Base-by-base conservation (phyloP, 2,329 filamentous ascomycete genomes). In the Claviceps paspali region DNA sequence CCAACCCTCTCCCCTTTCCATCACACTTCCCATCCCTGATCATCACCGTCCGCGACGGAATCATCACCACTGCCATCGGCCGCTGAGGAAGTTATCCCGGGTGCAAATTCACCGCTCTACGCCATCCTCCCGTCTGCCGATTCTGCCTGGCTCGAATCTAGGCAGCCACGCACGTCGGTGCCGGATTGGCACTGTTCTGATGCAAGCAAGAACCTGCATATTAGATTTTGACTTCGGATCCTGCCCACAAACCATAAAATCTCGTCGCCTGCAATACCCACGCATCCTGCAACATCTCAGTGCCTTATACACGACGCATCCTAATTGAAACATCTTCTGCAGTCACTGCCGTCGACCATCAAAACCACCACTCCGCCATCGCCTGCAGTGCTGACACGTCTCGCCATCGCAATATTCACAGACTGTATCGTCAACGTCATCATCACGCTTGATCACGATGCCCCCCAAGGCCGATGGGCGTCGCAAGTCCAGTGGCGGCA, bases 401-500 rank as follows among this genome's bases (percentile, higher is more conserved):
- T 29, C 29, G 14, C 12, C 35, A 29, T 24, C 22, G 23, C 21
- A 28, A 15, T 12, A n/a, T 14, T 19, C n/a, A 6, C n/a, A 8
- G 15, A 32, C 30, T 32, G 19, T 14, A 31, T 19, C 29, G n/a
- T 10, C 28, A 29, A 15, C 12, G 11, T 17, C 35, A 29, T 26
- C 19, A 33, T 18, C 36, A 32, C 7, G 7, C 24, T 26, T 12
- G 6, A 12, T 36, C 29, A 42, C 43, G 31, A 61, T 61, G 57
- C 52, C 56, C 45, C 54, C 57, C 34, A 46, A 52, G 31, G 38
- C 47, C 36, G 55, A 60, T 36, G 51, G 47, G 39, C 57, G 58
- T 43, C 57, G 58, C 46, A 61, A 60, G 45, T 60, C 58, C n/a
- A n/a, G n/a, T 19, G 53, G 52, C 41, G 47, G 48, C 49, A 61